Evolutionary conservation across 768 basidiomycete species (phyloP).

Genomic region (Postia placenta): DNA sequence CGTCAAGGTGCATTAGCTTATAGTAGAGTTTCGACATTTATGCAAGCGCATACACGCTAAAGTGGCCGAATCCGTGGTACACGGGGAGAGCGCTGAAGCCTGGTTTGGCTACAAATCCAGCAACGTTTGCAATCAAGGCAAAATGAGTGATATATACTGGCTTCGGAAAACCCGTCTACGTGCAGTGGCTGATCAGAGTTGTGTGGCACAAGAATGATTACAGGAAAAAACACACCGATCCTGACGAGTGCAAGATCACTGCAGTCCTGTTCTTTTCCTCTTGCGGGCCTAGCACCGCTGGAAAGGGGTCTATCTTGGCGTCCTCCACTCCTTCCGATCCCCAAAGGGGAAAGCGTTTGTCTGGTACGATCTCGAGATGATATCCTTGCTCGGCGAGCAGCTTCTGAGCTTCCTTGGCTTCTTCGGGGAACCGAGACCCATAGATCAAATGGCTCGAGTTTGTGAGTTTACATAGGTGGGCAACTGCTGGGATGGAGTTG

Average conservation of each 20-base stretch:
- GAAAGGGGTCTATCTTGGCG: slow-evolving; percentile 22
- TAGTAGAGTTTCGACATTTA: slow-evolving; percentile 13
- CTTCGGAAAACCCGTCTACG: slow-evolving; percentile 45
- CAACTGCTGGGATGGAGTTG: slow-evolving; percentile 40
- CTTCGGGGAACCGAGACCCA: slow-evolving; percentile 28
- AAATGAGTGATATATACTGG: slow-evolving; percentile 34
- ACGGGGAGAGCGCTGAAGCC: slow-evolving; percentile 41
- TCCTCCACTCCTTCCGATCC: slow-evolving; percentile 30
- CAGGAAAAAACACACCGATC: slow-evolving; percentile 22
- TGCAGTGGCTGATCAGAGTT: too few relatives aligned
- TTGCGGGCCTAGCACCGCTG: slow-evolving; percentile 24
- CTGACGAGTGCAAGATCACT: slow-evolving; percentile 40
- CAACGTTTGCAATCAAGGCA: slow-evolving; percentile 28
- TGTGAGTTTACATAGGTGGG: slow-evolving; percentile 34
- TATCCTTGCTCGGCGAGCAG: slow-evolving; percentile 21
- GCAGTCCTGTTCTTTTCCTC: slow-evolving; percentile 27
- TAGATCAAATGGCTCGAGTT: slow-evolving; percentile 34
- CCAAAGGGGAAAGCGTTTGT: slow-evolving; percentile 36
- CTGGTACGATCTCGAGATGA: slow-evolving; percentile 20
- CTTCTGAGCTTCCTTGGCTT: slow-evolving; percentile 28
- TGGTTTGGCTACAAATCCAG: slow-evolving; percentile 28
- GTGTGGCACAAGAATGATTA: background rate
- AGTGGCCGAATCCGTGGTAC: slow-evolving; percentile 36
- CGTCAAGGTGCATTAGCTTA: slow-evolving; percentile 14
- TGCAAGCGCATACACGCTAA: slow-evolving; percentile 21